Evolutionary conservation across 441 rosid species (phyloP), one percentile per base, ranked within the genome.

Genomic region (Eutrema salsugineum): DNA sequence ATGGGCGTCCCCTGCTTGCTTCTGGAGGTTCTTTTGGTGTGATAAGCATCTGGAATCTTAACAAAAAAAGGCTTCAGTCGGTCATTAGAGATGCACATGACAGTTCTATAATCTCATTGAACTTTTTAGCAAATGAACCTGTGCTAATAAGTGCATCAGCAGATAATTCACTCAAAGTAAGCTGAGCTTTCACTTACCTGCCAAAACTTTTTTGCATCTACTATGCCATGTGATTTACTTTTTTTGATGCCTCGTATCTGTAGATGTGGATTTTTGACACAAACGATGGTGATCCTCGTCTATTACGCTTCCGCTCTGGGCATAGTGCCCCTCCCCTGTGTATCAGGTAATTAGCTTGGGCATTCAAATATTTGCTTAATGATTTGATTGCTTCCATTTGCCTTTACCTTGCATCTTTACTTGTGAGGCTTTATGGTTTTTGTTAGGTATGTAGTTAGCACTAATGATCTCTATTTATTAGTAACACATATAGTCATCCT

Each of bases 201-300:
- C 55, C 9, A 5, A 5, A 46, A 61, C 22, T 60, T 32, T 8
- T 48, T 15, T 47, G 27, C 27, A 54, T 44, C 35, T 44, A 48
- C 33, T 74, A 5, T 68, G 38, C 63, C 11, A 11, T 24, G 32
- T 63, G 53, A 19, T 74, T 30, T 17, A 24, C 11, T 54, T 50
- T 3, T 3, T 65, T 19, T 39, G 19, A 7, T 32, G 47, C 32
- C 11, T 38, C 44, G 17, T 79, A 14, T 58, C 48, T 17, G 50
- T 66, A 95, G 98, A 89, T 95, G 91, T 93, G 99, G 99, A 88
- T 95, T 80, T 95, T 95, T 72, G 98, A 89, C 86, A 86, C 93
- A 67, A 93, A 82, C 83, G 97, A 95, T 80, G 97, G 93, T 30
- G 98, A 87, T 82, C 97, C 98, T 84, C 95, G 97, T 64, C 84